phyloP scores from a whole-genome alignment of 805 yeast genomes.

The Starmerella bombi region DNA sequence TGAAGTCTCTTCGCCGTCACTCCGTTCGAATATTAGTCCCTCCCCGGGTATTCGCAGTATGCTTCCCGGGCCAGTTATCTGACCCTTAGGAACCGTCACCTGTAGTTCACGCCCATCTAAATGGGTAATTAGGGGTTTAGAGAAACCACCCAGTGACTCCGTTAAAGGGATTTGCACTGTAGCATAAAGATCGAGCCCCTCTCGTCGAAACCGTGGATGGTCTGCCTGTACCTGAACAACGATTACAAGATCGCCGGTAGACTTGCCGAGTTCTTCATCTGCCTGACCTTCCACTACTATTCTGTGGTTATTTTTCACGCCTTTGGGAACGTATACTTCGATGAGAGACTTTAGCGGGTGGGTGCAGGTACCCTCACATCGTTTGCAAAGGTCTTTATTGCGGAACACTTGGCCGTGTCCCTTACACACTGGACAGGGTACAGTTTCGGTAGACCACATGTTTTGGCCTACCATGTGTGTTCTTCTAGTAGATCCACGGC shows the following conservation, averaged over 20 bases:
- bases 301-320: slow-evolving; percentile 49
- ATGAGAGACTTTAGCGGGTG: slow-evolving; percentile 54
- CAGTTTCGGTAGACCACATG: slow-evolving; percentile 47
- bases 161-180: slow-evolving; percentile 48
- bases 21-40: slow-evolving; percentile 14
- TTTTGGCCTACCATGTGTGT: slow-evolving; percentile 63
- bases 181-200: slow-evolving; percentile 52
- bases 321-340: slow-evolving; percentile 65
- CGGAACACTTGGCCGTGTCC: slow-evolving; percentile 54
- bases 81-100: slow-evolving; percentile 57
- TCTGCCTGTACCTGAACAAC: slow-evolving; percentile 41
- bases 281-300: slow-evolving; percentile 56
- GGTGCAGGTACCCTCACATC: slow-evolving; percentile 54
- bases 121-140: slow-evolving; percentile 48
- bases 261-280: slow-evolving; percentile 58
- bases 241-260: slow-evolving; percentile 67
- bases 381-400: slow-evolving; percentile 61
- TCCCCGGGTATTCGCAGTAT: slow-evolving; percentile 18
- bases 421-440: slow-evolving; percentile 52
- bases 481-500: slow-evolving; percentile 50
- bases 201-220: slow-evolving; percentile 37
- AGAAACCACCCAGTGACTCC: slow-evolving; percentile 78
- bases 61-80: slow-evolving; percentile 34
- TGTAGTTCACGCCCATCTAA: slow-evolving; percentile 66
- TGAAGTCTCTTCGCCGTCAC: slow-evolving; percentile 3